A percentile compares a stretch with the other conserved stretches of the same genome.
Conservation (phyloP, 345 rosid species). For the Pugionium cornutum region DNA sequence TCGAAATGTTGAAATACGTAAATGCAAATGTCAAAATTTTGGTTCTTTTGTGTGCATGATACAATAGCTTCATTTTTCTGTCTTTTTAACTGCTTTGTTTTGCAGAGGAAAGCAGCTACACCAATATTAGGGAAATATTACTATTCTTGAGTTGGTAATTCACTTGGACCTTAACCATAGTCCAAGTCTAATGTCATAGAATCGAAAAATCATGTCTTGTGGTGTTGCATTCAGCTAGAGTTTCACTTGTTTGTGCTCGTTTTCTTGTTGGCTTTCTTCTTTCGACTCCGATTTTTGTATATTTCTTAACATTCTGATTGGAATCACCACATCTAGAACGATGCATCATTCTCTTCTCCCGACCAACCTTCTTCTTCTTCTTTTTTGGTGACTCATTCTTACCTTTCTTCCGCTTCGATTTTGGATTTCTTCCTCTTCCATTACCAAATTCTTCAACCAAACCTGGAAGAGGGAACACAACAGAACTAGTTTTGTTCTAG, state of each 20-base stretch:
- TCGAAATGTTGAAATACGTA: too few species aligned
- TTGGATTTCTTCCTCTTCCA: background rate
- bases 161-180: too few species aligned
- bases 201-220: too few species aligned
- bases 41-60: slow-evolving; percentile 10
- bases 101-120: slow-evolving; percentile 83
- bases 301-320: too few species aligned
- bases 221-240: too few species aligned
- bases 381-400: background rate
- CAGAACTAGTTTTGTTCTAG: background rate
- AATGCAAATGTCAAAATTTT: background rate
- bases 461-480: background rate
- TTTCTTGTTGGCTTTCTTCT: too few species aligned
- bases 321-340: too few species aligned
- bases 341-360: too few species aligned
- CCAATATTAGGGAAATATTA: slow-evolving; percentile 82
- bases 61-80: background rate
- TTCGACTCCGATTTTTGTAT: too few species aligned
- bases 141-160: too few species aligned
- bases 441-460: background rate
- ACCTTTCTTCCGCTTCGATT: background rate
- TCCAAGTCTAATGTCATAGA: too few species aligned
- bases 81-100: slow-evolving; percentile 3
- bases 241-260: too few species aligned
- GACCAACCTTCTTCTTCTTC: background rate